phyloP scores from a whole-genome alignment of 176 grass and related monocot species.

The Typha latifolia region DNA sequence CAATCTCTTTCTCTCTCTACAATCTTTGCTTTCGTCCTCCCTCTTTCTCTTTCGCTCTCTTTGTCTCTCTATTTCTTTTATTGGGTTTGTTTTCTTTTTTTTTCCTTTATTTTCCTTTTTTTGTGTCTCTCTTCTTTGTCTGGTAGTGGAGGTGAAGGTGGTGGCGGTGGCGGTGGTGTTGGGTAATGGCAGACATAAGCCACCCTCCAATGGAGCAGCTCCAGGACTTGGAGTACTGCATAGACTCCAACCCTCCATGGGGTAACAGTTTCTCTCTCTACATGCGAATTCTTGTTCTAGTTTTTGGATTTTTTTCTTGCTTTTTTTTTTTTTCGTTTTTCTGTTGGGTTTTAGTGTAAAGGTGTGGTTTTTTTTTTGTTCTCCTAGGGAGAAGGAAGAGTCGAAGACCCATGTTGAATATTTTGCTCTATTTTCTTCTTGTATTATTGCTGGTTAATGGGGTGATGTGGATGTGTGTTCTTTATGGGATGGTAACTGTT shows the following conservation, averaged over 20 bases:
- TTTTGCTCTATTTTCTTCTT: background rate
- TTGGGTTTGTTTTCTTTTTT: background rate
- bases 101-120: background rate
- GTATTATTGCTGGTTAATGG: background rate
- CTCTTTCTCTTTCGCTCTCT: background rate
- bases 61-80: background rate
- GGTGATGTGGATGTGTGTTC: background rate
- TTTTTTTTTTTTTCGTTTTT: conserved; percentile 4
- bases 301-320: background rate
- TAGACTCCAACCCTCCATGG: conserved; percentile 95
- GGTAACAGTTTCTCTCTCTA: conserved; percentile 31
- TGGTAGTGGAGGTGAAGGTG: background rate
- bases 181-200: conserved; percentile 48
- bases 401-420: too few relatives aligned
- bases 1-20: conserved; percentile 9
- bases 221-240: conserved; percentile 91
- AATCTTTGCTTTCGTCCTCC: background rate
- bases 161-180: background rate
- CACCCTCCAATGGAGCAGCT: conserved; percentile 97
- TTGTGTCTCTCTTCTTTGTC: background rate
- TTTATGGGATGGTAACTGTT: background rate
- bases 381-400: too few relatives aligned
- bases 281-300: background rate
- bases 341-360: background rate
- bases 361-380: too few relatives aligned